Percentiles rank a stretch among this genome's conserved stretches.
phyloP scores from a whole-genome alignment of 768 basidiomycete species.

The Boletus huronensis region DNA sequence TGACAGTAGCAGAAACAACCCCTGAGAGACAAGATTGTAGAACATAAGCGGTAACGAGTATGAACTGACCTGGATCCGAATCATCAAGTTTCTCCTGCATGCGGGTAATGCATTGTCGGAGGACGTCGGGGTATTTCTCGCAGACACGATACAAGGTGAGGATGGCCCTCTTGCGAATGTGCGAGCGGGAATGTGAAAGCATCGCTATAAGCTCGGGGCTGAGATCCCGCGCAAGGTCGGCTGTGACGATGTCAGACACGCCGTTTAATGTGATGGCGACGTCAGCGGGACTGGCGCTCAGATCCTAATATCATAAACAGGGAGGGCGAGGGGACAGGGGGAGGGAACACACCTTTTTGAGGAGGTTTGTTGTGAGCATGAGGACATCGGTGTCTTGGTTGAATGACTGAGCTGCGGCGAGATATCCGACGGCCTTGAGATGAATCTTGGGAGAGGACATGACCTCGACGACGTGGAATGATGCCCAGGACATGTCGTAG shows the following conservation, averaged over 20 bases:
- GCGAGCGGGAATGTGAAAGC: constrained; percentile 84
- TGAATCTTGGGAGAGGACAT: constrained; percentile 93
- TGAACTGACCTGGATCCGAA: constrained; percentile 55
- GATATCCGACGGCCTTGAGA: constrained; percentile 93
- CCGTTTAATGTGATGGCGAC: constrained; percentile 76
- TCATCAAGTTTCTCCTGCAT: constrained; percentile 82
- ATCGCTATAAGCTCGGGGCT: constrained; percentile 80
- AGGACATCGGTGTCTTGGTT: constrained; percentile 93
- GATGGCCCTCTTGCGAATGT: constrained; percentile 88
- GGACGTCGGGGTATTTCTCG: constrained; percentile 77
- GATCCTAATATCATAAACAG: constrained; percentile 50
- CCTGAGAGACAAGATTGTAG: constrained; percentile 40
- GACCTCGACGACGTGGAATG: constrained; percentile 95
- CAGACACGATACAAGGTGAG: constrained; percentile 79
- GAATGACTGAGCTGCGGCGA: constrained; percentile 90
- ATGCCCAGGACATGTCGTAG: constrained; percentile 92
- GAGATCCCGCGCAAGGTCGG: constrained; percentile 89
- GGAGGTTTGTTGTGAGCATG: constrained; percentile 92
- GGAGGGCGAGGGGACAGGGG: neutral
- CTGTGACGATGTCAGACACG: constrained; percentile 78
- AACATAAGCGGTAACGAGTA: neutral
- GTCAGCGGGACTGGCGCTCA: constrained; percentile 73
- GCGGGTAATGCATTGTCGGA: constrained; percentile 59
- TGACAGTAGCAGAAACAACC: constrained; percentile 92
- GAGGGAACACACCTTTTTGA: constrained; percentile 74